Evolutionary conservation across 306 rosid genomes (phyloP), one percentile per base, ranked within the genome.

Genomic region (Acmispon strigosus): DNA sequence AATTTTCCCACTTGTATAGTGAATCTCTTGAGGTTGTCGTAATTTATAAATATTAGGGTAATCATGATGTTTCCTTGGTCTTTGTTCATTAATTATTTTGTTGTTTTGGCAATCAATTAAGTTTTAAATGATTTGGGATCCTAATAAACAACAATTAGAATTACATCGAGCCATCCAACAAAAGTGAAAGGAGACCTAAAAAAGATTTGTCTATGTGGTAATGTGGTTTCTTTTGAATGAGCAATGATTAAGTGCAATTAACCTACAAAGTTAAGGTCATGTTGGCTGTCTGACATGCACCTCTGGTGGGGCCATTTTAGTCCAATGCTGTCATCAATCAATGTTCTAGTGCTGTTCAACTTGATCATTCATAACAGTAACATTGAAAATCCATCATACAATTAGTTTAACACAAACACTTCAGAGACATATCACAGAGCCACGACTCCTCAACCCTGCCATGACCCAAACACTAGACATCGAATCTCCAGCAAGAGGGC

Each of bases 261-360:
- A 76, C 84, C 83, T 68, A 68, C 73, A 74, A 76, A 74, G 64
- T 70, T 87, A 64, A 54, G 66, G 72, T 75, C 81, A 86, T 72
- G 80, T 83, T 82, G 78, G 75, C 61, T 88, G 90, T 86, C 96
- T 76, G 97, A 91, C 97, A 84, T 88, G 89, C 97, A 78, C 83
- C 73, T 44, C 50, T 44, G 29, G 4, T 32, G 62, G 79, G 12
- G 68, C 82, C 81, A 37, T 32, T 32, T 6, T 62, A 47, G 54
- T 43, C 41, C 47, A 50, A 22, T 51, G 8, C 12, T 71, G 41
- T 57, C 56, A 14, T 32, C 8, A 47, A n/a, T 32, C 8, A 48
- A n/a, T 69, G 42, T 71, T 39, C 57, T 58, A 50, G 24, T 20
- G 32, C 59, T 77, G 34, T 39, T 62, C 27, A 32, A 44, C 65